Evolutionary conservation across 2,329 filamentous ascomycete genomes (phyloP).

Genomic region (Neopestalotiopsis clavispora): DNA sequence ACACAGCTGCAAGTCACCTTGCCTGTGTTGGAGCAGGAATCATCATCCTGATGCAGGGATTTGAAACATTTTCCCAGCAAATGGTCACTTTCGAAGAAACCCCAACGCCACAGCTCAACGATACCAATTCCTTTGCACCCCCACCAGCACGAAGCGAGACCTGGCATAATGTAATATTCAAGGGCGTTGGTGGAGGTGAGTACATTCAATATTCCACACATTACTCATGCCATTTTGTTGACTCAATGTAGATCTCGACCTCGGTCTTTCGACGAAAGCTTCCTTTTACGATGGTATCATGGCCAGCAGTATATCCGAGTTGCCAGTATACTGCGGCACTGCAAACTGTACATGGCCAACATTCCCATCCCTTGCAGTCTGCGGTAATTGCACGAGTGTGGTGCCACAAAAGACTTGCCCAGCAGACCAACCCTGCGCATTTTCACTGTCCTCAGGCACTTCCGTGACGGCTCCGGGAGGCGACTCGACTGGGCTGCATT

Average conservation of each 20-base stretch:
- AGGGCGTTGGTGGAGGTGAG: slow-evolving; percentile 11
- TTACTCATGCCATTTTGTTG: background rate
- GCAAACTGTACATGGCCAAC: slow-evolving; percentile 42
- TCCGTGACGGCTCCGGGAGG: slow-evolving; percentile 29
- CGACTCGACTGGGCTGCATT: slow-evolving; percentile 30
- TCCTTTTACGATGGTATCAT: slow-evolving; percentile 44
- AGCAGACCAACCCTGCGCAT: slow-evolving; percentile 31
- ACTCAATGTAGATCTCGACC: slow-evolving; percentile 4
- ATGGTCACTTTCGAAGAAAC: slow-evolving; percentile 39
- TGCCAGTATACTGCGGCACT: slow-evolving; percentile 35
- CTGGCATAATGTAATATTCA: slow-evolving; percentile 35
- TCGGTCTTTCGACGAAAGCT: slow-evolving; percentile 40
- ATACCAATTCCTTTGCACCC: slow-evolving; percentile 27
- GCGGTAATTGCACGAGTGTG: slow-evolving; percentile 36
- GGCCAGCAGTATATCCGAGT: slow-evolving; percentile 30
- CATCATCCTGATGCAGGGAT: slow-evolving; percentile 40
- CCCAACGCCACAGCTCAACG: slow-evolving; percentile 27
- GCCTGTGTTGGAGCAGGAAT: slow-evolving; percentile 44
- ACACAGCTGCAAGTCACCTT: slow-evolving; percentile 33
- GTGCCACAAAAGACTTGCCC: slow-evolving; percentile 22
- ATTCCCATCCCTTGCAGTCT: slow-evolving; percentile 41
- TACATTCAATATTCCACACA: no score
- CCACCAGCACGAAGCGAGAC: slow-evolving; percentile 39
- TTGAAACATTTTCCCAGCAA: slow-evolving; percentile 45
- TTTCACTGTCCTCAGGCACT: slow-evolving; percentile 35